Percentiles rank a stretch among this genome's conserved stretches.
Evolutionary conservation across 371 early-diverging fungal genomes (phyloP).

Genomic region (Mucor velutinosus): DNA sequence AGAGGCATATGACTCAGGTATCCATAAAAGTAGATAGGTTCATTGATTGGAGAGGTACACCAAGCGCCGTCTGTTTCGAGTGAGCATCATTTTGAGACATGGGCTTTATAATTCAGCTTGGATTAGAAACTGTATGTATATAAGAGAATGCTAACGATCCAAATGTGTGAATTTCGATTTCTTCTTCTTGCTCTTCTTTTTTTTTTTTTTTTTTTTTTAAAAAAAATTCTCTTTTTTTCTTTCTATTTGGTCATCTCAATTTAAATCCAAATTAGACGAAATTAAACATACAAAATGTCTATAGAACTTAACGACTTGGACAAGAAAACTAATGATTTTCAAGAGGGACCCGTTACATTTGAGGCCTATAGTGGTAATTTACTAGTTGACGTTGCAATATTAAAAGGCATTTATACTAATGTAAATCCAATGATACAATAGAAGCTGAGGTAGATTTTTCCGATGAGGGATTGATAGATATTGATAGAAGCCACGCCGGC

Average conservation of each 20-base stretch:
- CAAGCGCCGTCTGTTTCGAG: conserved; percentile 2
- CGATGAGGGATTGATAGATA: conserved; percentile 23
- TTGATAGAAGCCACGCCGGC: conserved; percentile 28
- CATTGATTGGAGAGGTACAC: neutral
- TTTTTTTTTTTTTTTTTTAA: no score
- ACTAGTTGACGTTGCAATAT: neutral
- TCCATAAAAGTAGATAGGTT: neutral
- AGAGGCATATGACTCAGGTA: neutral
- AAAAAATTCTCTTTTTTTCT: neutral
- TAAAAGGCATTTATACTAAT: neutral
- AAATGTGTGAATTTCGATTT: neutral
- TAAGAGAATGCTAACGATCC: neutral
- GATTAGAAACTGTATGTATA: neutral
- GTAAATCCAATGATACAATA: neutral
- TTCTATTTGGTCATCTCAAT: neutral
- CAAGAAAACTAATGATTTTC: conserved; percentile 22
- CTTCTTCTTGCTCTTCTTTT: neutral
- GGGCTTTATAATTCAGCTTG: neutral
- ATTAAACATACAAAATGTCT: conserved; percentile 14
- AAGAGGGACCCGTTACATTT: conserved; percentile 22
- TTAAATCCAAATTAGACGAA: neutral
- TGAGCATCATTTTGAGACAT: neutral
- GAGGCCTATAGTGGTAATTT: conserved; percentile 27
- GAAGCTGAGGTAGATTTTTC: conserved; percentile 21
- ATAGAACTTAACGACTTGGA: conserved; percentile 14